Evolutionary conservation across 2,329 filamentous ascomycete species (phyloP), one percentile per base, ranked within the genome.

Genomic region (Fusarium sp.): DNA sequence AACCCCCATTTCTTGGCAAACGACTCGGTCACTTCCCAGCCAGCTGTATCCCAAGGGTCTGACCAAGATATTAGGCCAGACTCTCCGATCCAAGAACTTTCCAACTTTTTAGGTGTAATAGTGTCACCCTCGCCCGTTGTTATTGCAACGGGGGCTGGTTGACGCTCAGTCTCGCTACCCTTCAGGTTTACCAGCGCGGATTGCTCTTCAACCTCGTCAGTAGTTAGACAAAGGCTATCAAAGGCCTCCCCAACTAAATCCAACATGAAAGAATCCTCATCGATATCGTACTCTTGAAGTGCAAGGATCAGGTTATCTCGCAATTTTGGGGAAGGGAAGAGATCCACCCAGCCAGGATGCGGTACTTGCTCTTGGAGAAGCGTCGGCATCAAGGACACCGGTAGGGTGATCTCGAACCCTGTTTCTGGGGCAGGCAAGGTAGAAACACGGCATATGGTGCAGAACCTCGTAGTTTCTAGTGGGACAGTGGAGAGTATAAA

Each of bases 251-350:
- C 73, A 45, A 73, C 63, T 11, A 76, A 32, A 20, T 76, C 72
- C 10, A 61, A 20, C 27, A 76, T 43, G 15, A 76, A 68, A 1
- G 43, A 70, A 17, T 76, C 73, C 30, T 72, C 73, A 15, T 76
- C 52, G 7, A 76, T 40, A 6, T 45, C 20, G 22, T 52, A 64
- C 33, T 64, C 22, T 12, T 66, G 52, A 8, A 76, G 38, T 22
- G 68, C 70, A 17, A 75, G 25, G 3, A 76, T 76, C 11, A 76
- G 38, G 25, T 76, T 76, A 43, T 76, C 73, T 20, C 73, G 72
- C 27, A 76, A 14, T 20, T 67, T 66, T 20, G 72, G 65, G 22
- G 62, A 76, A 10, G 72, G 73, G 8, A 75, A 70, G 6, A 76
- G 66, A 33, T 76, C 72, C 4, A 76, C 45, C 73, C 73, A 76